Evolutionary conservation across 495 filamentous ascomycete species (phyloP).

Genomic region (Aspergillus sclerotioniger): DNA sequence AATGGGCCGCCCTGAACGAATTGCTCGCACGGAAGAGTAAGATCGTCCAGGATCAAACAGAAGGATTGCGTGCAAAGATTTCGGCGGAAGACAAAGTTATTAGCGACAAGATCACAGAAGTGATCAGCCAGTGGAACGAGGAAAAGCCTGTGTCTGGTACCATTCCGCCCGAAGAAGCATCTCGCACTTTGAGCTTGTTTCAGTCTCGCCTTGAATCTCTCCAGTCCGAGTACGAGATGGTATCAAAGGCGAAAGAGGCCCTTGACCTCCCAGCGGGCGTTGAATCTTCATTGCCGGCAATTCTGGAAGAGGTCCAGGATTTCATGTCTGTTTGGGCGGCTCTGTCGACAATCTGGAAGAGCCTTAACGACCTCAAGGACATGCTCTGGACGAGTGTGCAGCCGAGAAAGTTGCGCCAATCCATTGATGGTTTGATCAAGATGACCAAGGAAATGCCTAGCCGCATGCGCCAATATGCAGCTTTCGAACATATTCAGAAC

Average conservation of each 20-base stretch:
- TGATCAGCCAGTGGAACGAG: slow-evolving; percentile 82
- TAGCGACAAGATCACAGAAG: slow-evolving; percentile 77
- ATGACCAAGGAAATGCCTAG: slow-evolving; percentile 99
- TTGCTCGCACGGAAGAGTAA: slow-evolving; percentile 85
- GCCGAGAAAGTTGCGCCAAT: slow-evolving; percentile 82
- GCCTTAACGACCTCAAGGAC: slow-evolving; percentile 88
- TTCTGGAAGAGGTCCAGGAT: slow-evolving; percentile 95
- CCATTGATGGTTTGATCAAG: slow-evolving; percentile 87
- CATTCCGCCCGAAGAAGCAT: slow-evolving; percentile 83
- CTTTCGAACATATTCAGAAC: slow-evolving; percentile 95
- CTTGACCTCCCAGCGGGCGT: slow-evolving; percentile 79
- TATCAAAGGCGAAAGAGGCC: slow-evolving; percentile 93
- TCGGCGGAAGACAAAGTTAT: slow-evolving; percentile 90
- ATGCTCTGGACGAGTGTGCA: slow-evolving; percentile 90
- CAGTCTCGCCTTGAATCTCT: slow-evolving; percentile 77
- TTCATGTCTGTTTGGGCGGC: slow-evolving; percentile 98
- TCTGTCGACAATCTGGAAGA: slow-evolving; percentile 94
- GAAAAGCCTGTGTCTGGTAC: slow-evolving; percentile 96
- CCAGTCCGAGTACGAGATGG: slow-evolving; percentile 86
- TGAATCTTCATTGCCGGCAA: slow-evolving; percentile 71
- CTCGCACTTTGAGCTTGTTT: slow-evolving; percentile 73
- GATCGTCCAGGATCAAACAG: slow-evolving; percentile 92
- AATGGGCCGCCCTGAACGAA: slow-evolving; percentile 90
- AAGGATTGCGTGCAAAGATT: slow-evolving; percentile 94
- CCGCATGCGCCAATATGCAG: slow-evolving; percentile 97